A percentile compares a stretch with the other conserved stretches of the same genome.
Evolutionary conservation across 331 rosid species (phyloP).

Genomic region (Quercus phellos): DNA sequence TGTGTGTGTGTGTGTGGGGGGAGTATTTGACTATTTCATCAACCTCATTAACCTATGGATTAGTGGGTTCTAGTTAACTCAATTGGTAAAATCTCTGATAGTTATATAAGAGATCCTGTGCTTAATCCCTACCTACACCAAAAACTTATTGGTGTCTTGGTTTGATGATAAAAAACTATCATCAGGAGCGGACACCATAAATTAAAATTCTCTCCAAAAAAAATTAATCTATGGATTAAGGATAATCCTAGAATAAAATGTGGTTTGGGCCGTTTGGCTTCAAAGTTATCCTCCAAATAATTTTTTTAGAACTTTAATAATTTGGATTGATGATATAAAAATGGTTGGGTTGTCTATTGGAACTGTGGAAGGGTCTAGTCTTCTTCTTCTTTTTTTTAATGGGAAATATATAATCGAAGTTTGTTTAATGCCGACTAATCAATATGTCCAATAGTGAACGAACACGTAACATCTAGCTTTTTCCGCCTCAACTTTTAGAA

Average conservation of each 20-base stretch:
- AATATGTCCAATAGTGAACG: background rate
- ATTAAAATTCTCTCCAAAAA: no score
- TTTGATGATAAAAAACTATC: no score
- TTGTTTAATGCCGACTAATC: background rate
- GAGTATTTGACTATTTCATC: no score
- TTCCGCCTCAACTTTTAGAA: no score
- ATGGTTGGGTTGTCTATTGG: slow-evolving; percentile 41
- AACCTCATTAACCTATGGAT: background rate
- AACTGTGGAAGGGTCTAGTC: background rate
- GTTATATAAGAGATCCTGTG: no score
- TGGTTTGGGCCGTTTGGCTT: background rate
- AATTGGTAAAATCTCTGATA: no score
- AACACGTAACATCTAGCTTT: background rate
- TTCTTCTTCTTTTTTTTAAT: background rate
- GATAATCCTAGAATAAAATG: background rate
- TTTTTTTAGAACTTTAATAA: slow-evolving; percentile 21
- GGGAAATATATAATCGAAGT: background rate
- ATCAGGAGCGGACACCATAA: no score
- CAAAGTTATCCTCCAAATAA: background rate
- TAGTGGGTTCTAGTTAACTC: no score
- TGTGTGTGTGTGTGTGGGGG: no score
- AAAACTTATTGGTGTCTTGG: no score
- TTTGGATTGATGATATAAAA: background rate
- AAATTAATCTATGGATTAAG: background rate
- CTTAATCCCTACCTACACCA: no score